Evolutionary conservation across 345 rosid species (phyloP).

Genomic region (Boechera divaricarpa): DNA sequence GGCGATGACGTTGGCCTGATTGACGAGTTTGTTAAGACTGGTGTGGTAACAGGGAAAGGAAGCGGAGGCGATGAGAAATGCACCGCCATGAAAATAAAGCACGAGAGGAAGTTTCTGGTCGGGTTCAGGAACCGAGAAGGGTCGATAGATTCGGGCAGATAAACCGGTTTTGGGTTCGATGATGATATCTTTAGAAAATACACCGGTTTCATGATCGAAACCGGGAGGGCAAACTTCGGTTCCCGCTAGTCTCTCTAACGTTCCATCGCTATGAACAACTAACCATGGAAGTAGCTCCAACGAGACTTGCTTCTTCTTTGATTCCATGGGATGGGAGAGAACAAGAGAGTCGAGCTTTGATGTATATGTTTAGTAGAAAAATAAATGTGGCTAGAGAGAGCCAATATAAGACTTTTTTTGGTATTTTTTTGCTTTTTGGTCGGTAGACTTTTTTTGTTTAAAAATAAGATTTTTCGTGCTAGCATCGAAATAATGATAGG

Average conservation of each 20-base stretch:
- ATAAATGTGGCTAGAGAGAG: background rate
- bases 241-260: slow-evolving; percentile 62
- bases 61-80: slow-evolving; percentile 62
- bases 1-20: slow-evolving; percentile 58
- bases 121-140: slow-evolving; percentile 33
- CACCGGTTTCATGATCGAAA: slow-evolving; percentile 58
- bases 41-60: slow-evolving; percentile 69
- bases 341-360: background rate
- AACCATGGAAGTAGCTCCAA: slow-evolving; percentile 64
- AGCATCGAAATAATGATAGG: background rate
- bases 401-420: slow-evolving; percentile 3
- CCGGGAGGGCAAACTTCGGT: slow-evolving; percentile 61
- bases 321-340: slow-evolving; percentile 51
- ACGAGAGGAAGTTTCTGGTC: slow-evolving; percentile 63
- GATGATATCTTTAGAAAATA: slow-evolving; percentile 67
- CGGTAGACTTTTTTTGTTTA: too few relatives aligned
- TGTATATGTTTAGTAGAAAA: slow-evolving; percentile 9
- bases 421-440: too few relatives aligned
- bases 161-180: slow-evolving; percentile 56
- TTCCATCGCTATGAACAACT: slow-evolving; percentile 63
- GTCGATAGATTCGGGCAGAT: slow-evolving; percentile 70
- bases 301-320: slow-evolving; percentile 50
- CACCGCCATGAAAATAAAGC: slow-evolving; percentile 86
- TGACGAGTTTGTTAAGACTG: slow-evolving; percentile 62
- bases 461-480: too few relatives aligned